Conservation (phyloP, 345 rosid genomes). For the Mercurialis annua region DNA sequence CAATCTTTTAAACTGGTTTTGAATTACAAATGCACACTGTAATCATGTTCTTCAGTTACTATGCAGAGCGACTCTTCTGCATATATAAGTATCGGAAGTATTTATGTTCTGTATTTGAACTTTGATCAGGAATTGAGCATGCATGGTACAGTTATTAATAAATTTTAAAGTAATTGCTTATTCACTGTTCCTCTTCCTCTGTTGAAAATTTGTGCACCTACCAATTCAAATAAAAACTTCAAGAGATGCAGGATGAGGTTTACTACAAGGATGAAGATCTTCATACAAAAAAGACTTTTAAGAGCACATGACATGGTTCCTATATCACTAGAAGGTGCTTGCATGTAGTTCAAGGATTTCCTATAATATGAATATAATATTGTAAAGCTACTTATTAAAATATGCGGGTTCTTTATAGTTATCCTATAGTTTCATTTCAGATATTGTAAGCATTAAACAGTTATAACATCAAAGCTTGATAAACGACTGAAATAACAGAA, state of each 20-base stretch:
- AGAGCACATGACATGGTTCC: not conserved
- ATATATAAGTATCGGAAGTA: not conserved
- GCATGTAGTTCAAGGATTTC: not conserved
- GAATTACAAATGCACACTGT: not conserved
- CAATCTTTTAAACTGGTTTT: too few relatives aligned
- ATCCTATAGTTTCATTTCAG: not conserved
- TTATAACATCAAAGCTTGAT: not conserved
- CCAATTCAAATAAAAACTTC: not conserved
- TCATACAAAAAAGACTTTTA: not conserved
- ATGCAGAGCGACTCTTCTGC: not conserved
- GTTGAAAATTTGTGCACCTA: not conserved
- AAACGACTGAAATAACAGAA: not conserved
- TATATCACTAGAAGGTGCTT: not conserved
- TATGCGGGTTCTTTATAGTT: not conserved
- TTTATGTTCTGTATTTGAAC: conserved; percentile 2
- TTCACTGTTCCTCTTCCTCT: not conserved
- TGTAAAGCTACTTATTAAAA: not conserved
- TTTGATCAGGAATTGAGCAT: not conserved
- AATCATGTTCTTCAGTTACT: conserved; percentile 1
- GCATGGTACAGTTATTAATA: too few relatives aligned
- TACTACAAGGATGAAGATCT: not conserved
- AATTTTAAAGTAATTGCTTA: not conserved
- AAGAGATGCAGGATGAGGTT: not conserved
- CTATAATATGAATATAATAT: not conserved
- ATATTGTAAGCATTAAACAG: not conserved